These are phyloP conservation scores for Brettanomyces custersianus DNA, from an alignment of 805 yeast genomes.

Conservation along the genomic window DNA sequence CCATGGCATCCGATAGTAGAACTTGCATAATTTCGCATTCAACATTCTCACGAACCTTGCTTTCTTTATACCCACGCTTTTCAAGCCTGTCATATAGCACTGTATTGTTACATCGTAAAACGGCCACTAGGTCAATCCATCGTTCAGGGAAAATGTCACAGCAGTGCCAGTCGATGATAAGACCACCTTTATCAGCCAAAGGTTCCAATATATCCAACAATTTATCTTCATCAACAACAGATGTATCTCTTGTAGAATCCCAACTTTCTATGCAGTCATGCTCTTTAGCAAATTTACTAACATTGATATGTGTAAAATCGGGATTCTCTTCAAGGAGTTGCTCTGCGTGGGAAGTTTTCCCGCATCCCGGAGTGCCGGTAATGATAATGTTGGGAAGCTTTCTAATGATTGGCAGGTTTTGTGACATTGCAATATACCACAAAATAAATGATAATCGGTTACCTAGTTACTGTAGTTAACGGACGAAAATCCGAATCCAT, in stretches of 20 bases:
- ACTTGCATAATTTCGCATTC: constrained; percentile 98
- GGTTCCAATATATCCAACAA: constrained; percentile 75
- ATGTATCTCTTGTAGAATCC: constrained; percentile 78
- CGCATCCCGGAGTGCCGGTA: constrained; percentile 94
- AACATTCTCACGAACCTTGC: constrained; percentile 80
- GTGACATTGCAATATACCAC: too few relatives aligned
- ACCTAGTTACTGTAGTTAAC: too few relatives aligned
- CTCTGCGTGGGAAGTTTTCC: constrained; percentile 66
- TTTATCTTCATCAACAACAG: constrained; percentile 89
- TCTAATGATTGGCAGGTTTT: constrained; percentile 16
- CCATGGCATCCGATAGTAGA: constrained; percentile 77
- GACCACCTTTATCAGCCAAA: constrained; percentile 74
- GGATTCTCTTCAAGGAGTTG: constrained; percentile 42
- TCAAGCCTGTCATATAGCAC: constrained; percentile 65
- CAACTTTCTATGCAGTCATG: constrained; percentile 71
- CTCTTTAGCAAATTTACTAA: constrained; percentile 77
- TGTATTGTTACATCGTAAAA: constrained; percentile 69
- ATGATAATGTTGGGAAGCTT: constrained; percentile 66
- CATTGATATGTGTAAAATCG: constrained; percentile 46
- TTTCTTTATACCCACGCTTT: constrained; percentile 68
- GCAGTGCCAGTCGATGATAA: constrained; percentile 94
- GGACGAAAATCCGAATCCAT: too few relatives aligned
- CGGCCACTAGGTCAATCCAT: constrained; percentile 86
- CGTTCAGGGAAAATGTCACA: constrained; percentile 93
- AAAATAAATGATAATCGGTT: too few relatives aligned